A percentile compares a stretch with the other conserved stretches of the same genome.
These are phyloP conservation scores for Calonectria crousiana DNA, from an alignment of 2,329 filamentous ascomycete genomes.

Conservation along the genomic window DNA sequence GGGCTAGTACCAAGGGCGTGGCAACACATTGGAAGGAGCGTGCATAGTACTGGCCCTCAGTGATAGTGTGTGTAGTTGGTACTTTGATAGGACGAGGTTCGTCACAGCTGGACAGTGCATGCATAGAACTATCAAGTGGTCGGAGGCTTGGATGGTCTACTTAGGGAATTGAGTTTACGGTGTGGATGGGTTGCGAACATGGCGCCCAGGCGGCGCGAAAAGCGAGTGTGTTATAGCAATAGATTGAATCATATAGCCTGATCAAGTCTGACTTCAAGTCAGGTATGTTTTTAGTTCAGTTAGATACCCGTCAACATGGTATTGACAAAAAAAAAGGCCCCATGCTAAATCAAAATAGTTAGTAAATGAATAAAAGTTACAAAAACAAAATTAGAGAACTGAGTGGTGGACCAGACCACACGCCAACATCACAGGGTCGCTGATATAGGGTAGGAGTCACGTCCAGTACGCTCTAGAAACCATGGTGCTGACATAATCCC, in stretches of 20 bases:
- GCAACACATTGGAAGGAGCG: background rate
- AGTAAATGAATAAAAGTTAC: background rate
- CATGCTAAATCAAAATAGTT: background rate
- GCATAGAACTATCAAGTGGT: too few relatives aligned
- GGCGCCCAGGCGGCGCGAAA: background rate
- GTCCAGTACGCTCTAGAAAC: background rate
- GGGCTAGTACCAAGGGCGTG: background rate
- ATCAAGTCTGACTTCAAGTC: background rate
- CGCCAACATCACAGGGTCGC: too few relatives aligned
- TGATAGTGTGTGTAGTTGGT: background rate
- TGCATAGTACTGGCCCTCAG: background rate
- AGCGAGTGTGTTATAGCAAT: background rate
- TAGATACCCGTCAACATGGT: too few relatives aligned
- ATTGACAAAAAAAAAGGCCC: too few relatives aligned
- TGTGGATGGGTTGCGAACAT: too few relatives aligned
- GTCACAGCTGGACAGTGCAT: background rate
- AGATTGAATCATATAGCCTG: background rate
- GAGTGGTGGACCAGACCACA: background rate
- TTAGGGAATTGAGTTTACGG: background rate
- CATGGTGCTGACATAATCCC: slow-evolving; percentile 26
- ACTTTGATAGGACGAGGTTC: too few relatives aligned
- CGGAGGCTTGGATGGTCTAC: background rate
- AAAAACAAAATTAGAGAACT: background rate
- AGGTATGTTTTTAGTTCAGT: background rate
- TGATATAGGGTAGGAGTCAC: background rate